phyloP scores from a whole-genome alignment of 345 rosid genomes.

The Ceriops decandra region DNA sequence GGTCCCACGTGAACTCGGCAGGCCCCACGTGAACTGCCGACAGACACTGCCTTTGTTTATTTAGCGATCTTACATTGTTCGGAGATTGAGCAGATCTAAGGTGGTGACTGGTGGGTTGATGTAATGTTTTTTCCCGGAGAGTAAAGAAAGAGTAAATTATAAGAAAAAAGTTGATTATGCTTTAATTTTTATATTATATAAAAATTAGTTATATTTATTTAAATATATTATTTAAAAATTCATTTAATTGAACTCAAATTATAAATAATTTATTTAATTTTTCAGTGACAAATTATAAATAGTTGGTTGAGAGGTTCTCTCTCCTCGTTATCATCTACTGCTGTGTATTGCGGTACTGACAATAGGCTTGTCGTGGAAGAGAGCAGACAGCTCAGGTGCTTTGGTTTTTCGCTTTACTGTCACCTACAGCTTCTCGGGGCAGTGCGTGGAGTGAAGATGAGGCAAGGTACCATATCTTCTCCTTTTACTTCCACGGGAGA shows the following conservation, averaged over 20 bases:
- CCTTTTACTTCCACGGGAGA: no score
- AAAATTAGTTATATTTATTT: background rate
- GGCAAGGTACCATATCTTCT: conserved; percentile 31
- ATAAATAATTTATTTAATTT: background rate
- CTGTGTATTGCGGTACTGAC: background rate
- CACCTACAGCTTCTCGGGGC: background rate
- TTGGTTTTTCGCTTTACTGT: conserved; percentile 7
- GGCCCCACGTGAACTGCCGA: conserved; percentile 21
- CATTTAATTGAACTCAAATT: background rate
- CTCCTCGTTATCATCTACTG: background rate
- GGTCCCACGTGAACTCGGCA: conserved; percentile 11
- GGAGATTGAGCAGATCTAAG: conserved; percentile 6
- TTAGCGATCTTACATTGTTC: background rate
- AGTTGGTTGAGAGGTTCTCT: conserved; percentile 30
- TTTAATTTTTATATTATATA: no score
- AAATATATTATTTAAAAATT: background rate
- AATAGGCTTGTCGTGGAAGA: conserved; percentile 21
- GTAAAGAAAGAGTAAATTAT: background rate
- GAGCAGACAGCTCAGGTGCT: background rate
- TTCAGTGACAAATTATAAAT: background rate
- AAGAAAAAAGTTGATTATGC: background rate
- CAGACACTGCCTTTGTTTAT: background rate
- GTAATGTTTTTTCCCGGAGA: background rate
- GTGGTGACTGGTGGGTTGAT: conserved; percentile 4
- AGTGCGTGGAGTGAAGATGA: conserved; percentile 25